Evolutionary conservation across 2,329 filamentous ascomycete species (phyloP).

Genomic region (Aureobasidium uvarum): DNA sequence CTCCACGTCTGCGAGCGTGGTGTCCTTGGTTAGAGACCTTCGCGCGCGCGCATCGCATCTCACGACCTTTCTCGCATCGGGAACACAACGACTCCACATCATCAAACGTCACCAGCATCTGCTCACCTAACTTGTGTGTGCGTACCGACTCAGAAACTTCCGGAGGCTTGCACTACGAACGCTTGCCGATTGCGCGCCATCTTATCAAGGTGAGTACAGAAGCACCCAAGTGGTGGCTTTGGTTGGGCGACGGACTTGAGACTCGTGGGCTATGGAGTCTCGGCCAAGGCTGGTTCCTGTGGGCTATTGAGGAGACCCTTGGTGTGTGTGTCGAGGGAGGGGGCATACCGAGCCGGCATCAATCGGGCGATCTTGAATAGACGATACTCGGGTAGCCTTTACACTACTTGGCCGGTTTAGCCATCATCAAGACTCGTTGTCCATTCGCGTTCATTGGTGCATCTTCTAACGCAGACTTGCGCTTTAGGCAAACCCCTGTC

Average conservation of each 20-base stretch:
- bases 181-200: slow-evolving; percentile 4
- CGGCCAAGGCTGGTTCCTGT: slow-evolving; percentile 18
- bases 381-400: slow-evolving; percentile 25
- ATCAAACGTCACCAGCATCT: slow-evolving; percentile 16
- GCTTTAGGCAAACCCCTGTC: slow-evolving; percentile 29
- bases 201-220: slow-evolving; percentile 26
- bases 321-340: slow-evolving; percentile 20
- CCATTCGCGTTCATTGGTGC: slow-evolving; percentile 25
- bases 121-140: slow-evolving; percentile 4
- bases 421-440: slow-evolving; percentile 22
- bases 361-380: slow-evolving; percentile 24
- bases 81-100: slow-evolving; percentile 25
- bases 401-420: slow-evolving; percentile 26
- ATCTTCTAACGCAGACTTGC: slow-evolving; percentile 24
- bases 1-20: slow-evolving; percentile 11
- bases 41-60: slow-evolving; percentile 23
- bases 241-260: slow-evolving; percentile 20
- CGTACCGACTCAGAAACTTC: not conserved
- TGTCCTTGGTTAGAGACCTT: slow-evolving; percentile 6
- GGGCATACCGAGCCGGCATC: slow-evolving; percentile 19
- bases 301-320: slow-evolving; percentile 14
- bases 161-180: slow-evolving; percentile 19
- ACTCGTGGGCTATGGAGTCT: slow-evolving; percentile 14
- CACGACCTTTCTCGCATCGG: slow-evolving; percentile 8
- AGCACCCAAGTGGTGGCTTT: slow-evolving; percentile 23